Conservation (phyloP, 176 grass and related monocot species). For the Hsuehochloa calcarea region DNA sequence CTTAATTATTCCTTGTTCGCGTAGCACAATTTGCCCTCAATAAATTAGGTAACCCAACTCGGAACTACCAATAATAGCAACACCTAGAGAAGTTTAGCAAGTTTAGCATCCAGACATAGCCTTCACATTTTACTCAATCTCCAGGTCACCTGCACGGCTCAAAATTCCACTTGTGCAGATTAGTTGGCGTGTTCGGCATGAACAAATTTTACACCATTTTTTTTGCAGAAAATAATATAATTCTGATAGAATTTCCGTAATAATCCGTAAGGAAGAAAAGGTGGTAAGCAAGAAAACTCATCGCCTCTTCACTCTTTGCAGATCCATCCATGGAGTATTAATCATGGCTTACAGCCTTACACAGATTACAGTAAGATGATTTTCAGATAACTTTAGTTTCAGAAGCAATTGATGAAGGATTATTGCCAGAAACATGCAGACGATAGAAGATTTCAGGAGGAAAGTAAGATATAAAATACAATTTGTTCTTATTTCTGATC, state of each 20-base stretch:
- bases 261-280: not conserved
- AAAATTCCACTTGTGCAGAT: not conserved
- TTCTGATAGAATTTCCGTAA: not conserved
- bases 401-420: not conserved
- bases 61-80: slow-evolving; percentile 13
- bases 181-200: not conserved
- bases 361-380: not conserved
- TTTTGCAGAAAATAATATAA: no score
- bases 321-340: not conserved
- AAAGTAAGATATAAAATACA: not conserved
- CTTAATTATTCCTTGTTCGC: not conserved
- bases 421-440: not conserved
- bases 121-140: not conserved
- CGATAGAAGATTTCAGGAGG: not conserved
- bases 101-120: not conserved
- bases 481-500: not conserved
- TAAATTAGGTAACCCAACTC: slow-evolving; percentile 39
- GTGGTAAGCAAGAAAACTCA: not conserved
- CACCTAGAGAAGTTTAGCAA: not conserved
- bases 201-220: no score
- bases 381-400: not conserved
- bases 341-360: not conserved
- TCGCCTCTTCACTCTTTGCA: not conserved
- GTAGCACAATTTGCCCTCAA: not conserved
- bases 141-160: not conserved